phyloP scores from a whole-genome alignment of 2,329 filamentous ascomycete species.

The Hirsutella thompsonii region DNA sequence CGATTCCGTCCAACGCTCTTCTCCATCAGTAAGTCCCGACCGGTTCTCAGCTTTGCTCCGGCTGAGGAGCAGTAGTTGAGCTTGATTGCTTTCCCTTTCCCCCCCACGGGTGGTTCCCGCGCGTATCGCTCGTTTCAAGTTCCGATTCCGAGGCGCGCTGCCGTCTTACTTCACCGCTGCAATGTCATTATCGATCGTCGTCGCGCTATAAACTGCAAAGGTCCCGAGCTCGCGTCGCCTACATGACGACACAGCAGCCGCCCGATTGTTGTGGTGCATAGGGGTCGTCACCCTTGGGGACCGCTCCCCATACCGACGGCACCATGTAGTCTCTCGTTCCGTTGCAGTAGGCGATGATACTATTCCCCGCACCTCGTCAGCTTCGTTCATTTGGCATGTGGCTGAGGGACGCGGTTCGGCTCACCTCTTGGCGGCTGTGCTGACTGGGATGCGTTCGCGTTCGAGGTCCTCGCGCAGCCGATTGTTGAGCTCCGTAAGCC shows the following conservation, averaged over 20 bases:
- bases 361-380: slow-evolving; percentile 25
- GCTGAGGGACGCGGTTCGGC: slow-evolving; percentile 10
- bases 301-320: slow-evolving; percentile 86
- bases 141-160: not conserved
- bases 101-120: not conserved
- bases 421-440: slow-evolving; percentile 80
- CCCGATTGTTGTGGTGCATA: slow-evolving; percentile 90
- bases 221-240: slow-evolving; percentile 14
- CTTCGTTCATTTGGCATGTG: too few relatives aligned
- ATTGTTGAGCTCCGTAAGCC: slow-evolving; percentile 93
- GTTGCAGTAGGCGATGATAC: slow-evolving; percentile 96
- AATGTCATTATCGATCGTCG: not conserved
- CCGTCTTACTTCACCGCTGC: not conserved
- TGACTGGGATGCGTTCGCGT: slow-evolving; percentile 87
- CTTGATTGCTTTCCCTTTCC: not conserved
- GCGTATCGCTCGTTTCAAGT: not conserved
- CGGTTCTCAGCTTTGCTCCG: not conserved
- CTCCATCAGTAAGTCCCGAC: not conserved
- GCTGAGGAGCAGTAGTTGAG: not conserved
- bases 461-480: slow-evolving; percentile 92
- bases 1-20: not conserved
- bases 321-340: slow-evolving; percentile 99
- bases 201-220: not conserved
- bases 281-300: slow-evolving; percentile 94
- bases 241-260: slow-evolving; percentile 96